Base-by-base conservation (phyloP, 2,329 filamentous ascomycete genomes). In the Arthrobotrys pseudoclavata region DNA sequence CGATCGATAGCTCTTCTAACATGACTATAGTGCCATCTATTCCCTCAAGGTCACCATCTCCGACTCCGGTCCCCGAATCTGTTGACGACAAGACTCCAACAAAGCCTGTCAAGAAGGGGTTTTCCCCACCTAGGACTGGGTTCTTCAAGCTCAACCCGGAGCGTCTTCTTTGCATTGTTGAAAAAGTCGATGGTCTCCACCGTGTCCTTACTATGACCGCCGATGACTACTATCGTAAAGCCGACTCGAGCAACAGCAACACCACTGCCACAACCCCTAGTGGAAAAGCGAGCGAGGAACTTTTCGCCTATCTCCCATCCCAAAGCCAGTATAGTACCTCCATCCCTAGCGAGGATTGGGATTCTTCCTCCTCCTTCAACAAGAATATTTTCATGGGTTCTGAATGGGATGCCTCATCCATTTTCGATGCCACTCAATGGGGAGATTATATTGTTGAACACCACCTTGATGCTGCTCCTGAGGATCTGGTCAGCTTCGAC, bases 301-400 rank as follows among this genome's bases (percentile, higher is more conserved):
- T 77, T 18, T 77, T 77, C 53, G 74, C 74, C 53, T 77, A 71
- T 22, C 74, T 71, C 18, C 61, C 74, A 48, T 48, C 74, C 4
- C 52, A 61, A 57, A 77, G 74, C 20, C 67, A 77, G 52, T 71
- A 77, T 26, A 77, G 74, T 48, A 50, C 29, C 10, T 77, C 74
- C 15, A 77, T 77, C 18, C 67, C 67, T 15, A 77, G 67, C 37
- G 74, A 77, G n/a, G 74, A 77, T 34, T 71, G 67, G 74, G 67
- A 67, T 15, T 77, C 74, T 10, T 34, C 53, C 15, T 77, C 74
- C 24, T 77, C 74, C 12, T 68, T 71, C 52, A 77, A 77, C 26
- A 67, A 53, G 37, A 70, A 77, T 47, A 53, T 61, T 37, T 42
- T 70, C 24, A 20, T 70, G n/a, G 67, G 60, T 18, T 77, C 74